These are phyloP conservation scores for Wickerhamiella shivajii DNA, from an alignment of 805 yeast species.

Conservation along the genomic window DNA sequence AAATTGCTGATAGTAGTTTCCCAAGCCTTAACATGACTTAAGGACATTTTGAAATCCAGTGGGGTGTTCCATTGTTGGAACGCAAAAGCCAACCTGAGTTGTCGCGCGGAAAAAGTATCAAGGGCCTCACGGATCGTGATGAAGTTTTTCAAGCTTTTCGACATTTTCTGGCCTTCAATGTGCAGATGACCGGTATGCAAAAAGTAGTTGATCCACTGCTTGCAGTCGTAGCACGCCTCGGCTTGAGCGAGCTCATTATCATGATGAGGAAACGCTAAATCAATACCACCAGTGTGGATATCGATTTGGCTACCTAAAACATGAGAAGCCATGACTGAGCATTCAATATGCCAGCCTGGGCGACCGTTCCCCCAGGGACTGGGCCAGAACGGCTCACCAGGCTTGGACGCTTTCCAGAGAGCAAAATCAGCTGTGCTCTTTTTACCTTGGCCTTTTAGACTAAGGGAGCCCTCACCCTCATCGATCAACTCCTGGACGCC, in stretches of 20 bases:
- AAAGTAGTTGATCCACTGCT: constrained; percentile 95
- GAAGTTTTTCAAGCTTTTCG: constrained; percentile 86
- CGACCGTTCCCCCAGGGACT: constrained; percentile 97
- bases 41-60: constrained; percentile 75
- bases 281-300: constrained; percentile 94
- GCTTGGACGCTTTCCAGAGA: constrained; percentile 89
- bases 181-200: constrained; percentile 95
- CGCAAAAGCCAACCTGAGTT: constrained; percentile 81
- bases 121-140: constrained; percentile 89
- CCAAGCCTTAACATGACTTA: constrained; percentile 60
- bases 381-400: constrained; percentile 94
- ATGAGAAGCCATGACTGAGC: constrained; percentile 96
- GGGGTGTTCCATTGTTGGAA: constrained; percentile 86
- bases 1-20: constrained; percentile 70
- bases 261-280: constrained; percentile 96
- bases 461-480: constrained; percentile 89
- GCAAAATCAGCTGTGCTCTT: constrained; percentile 79
- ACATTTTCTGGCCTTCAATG: constrained; percentile 97
- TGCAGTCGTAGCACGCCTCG: constrained; percentile 78
- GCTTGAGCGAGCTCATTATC: constrained; percentile 96
- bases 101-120: constrained; percentile 54
- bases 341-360: constrained; percentile 99
- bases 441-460: constrained; percentile 42
- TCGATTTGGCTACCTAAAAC: constrained; percentile 73
- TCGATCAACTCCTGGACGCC: constrained; percentile 72